phyloP scores from a whole-genome alignment of 768 basidiomycete genomes.

The Plicaturopsis crispa region DNA sequence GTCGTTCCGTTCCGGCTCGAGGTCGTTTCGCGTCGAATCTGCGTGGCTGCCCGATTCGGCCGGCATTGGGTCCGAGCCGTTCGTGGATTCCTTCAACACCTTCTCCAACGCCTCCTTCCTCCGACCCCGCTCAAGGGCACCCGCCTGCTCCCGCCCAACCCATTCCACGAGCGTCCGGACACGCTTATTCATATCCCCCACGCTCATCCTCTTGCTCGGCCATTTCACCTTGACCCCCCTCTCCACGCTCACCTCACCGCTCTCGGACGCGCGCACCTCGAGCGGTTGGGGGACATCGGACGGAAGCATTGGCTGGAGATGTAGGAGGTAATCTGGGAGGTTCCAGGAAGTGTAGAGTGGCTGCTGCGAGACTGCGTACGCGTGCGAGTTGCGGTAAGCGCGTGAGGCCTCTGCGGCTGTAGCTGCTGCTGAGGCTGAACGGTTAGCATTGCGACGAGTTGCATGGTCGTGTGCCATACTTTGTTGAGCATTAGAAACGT shows the following conservation, averaged over 20 bases:
- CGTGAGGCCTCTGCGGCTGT: slow-evolving; percentile 44
- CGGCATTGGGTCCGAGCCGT: background rate
- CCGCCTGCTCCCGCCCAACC: slow-evolving; percentile 85
- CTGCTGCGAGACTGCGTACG: slow-evolving; percentile 72
- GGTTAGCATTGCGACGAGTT: slow-evolving; percentile 41
- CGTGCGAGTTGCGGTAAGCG: slow-evolving; percentile 74
- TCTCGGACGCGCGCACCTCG: slow-evolving; percentile 54
- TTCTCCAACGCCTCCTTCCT: slow-evolving; percentile 61
- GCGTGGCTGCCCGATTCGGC: background rate
- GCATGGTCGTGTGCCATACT: slow-evolving; percentile 35
- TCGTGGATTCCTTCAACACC: slow-evolving; percentile 28
- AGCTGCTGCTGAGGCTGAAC: slow-evolving; percentile 14
- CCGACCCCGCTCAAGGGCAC: slow-evolving; percentile 61
- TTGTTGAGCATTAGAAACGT: slow-evolving; percentile 19
- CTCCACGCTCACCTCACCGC: slow-evolving; percentile 56
- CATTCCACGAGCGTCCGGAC: slow-evolving; percentile 86
- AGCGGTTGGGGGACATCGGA: slow-evolving; percentile 67
- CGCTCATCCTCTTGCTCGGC: slow-evolving; percentile 90
- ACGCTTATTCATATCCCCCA: slow-evolving; percentile 97
- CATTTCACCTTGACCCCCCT: slow-evolving; percentile 86
- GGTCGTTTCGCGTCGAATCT: background rate
- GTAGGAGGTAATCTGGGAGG: slow-evolving; percentile 87
- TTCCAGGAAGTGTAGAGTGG: slow-evolving; percentile 81
- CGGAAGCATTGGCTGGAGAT: slow-evolving; percentile 80
- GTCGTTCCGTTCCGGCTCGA: background rate